Evolutionary conservation across 352 stramenopile genomes (phyloP), one percentile per base, ranked within the genome.

Genomic region (Globisporangium alternatum): DNA sequence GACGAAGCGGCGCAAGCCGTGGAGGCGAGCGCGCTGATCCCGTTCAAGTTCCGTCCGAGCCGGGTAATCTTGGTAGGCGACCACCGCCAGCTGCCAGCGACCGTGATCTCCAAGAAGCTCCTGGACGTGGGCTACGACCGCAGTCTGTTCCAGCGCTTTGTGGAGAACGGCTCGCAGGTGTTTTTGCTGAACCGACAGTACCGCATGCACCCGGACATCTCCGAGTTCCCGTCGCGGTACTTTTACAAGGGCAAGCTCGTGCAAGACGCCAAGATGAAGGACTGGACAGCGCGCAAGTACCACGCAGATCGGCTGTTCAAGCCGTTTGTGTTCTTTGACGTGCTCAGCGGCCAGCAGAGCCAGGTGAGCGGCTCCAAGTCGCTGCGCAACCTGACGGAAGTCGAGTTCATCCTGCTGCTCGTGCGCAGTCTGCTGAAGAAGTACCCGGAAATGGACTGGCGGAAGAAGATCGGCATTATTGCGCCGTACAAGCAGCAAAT

Each of bases 401-500:
- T 90, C n/a, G 83, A 94, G 30, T 80, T 88, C 54, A 79, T 91
- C 25, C 28, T 85, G 17, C 70, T 98, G 37, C 72, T 99, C 8
- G 75, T 99, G 39, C 96, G 98, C 71, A 97, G 87, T 13, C 73
- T 94, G 57, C 82, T 98, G 61, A 65, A 89, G 44, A 83, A 98
- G 69, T 90, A 80, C 53, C 71, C 82, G 2, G 56, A 71, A 10
- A 56, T 80, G n/a, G 78, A 90, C 30, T 90, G 83, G 81, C 78
- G 83, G 48, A 84, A 94, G 59, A 89, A 99, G 62, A 97, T 99
- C 41, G 97, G 93, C 51, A 85, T 99, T 37, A 99, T 99, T 63
- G 98, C 98, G 25, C 98, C 98, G 15, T 99, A 99, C 83, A 99
- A 99, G 71, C 97, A 97, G 39, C 98, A 99, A 69, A 88, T 96